Evolutionary conservation across 257 asterid species (phyloP), one percentile per base, ranked within the genome.

Genomic region (Catharanthus roseus): DNA sequence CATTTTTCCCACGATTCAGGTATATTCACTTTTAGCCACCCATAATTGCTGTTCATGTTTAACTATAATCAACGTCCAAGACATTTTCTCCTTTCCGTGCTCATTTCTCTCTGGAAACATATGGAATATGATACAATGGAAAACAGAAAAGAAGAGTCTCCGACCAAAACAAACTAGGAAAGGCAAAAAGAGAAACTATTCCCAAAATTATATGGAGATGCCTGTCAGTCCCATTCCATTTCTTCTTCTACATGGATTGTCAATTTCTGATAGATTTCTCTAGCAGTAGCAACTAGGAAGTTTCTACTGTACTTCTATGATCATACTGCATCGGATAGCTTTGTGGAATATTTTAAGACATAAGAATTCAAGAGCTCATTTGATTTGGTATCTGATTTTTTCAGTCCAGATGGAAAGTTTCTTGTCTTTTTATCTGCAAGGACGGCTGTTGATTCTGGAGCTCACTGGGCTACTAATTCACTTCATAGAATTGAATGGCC

Each of bases 401-500:
- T 71, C 97, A 93, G 98, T 77, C 96, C 95, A 68, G 92, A 88
- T 72, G 96, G 96, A 71, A 86, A 86, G 69, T 77, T 39, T 82
- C 97, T 93, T 26, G 84, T 89, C 41, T 93, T 90, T 82, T 73
- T 93, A 74, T 90, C 97, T 56, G 87, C 96, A 73, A 86, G 74
- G 82, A 67, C 90, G 76, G 84, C 91, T 74, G 92, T 89, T 71
- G 95, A 90, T 76, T 82, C 97, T 72, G 95, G 97, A 57, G 95
- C 82, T 7, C 97, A 93, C 83, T 86, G 82, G 0, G 93, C 97
- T 74, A 90, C 97, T 39, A 81, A 90, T 39, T 89, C 98, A 56
- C 92, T 93, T 78, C 96, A 90, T 78, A 89, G 81, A 83, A 72
- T 90, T 70, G 89, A 80, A 74, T 93, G 98, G 97, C 91, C 96